A percentile compares a stretch with the other conserved stretches of the same genome.
phyloP scores from a whole-genome alignment of 1,284 basidiomycete genomes.

The Sporisorium reilianum region DNA sequence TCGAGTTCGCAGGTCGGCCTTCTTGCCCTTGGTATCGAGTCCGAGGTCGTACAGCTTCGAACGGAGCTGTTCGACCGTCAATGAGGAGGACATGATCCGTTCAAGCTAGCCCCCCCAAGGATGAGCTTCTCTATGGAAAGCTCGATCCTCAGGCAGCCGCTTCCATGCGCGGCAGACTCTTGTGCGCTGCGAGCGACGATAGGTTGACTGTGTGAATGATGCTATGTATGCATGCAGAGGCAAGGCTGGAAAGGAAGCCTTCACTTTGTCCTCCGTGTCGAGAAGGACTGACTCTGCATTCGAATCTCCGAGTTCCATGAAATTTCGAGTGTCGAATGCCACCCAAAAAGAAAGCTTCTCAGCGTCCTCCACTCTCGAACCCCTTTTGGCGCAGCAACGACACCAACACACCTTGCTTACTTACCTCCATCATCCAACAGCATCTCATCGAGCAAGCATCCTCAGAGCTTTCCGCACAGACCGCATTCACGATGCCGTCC shows the following conservation, averaged over 20 bases:
- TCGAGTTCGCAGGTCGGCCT: constrained; percentile 55
- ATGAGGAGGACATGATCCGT: constrained; percentile 32
- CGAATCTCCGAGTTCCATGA: constrained; percentile 34
- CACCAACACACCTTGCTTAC: not conserved
- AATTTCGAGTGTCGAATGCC: constrained; percentile 13
- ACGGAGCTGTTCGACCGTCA: constrained; percentile 50
- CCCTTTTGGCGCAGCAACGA: constrained; percentile 20
- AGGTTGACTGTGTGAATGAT: too few species aligned
- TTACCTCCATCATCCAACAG: constrained; percentile 2
- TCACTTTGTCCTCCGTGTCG: not conserved
- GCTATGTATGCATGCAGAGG: too few species aligned
- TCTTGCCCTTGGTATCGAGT: constrained; percentile 66
- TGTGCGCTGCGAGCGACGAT: too few species aligned
- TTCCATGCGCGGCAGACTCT: constrained; percentile 10
- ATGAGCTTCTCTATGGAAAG: constrained; percentile 28
- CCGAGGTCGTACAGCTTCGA: constrained; percentile 52
- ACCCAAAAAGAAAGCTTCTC: constrained; percentile 4
- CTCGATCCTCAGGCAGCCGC: constrained; percentile 37
- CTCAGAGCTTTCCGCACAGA: too few species aligned
- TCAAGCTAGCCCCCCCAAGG: constrained; percentile 31
- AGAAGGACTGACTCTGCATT: not conserved
- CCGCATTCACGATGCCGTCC: constrained; percentile 12
- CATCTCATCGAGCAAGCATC: constrained; percentile 7
- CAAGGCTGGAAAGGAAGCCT: not conserved
- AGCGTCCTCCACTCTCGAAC: constrained; percentile 24